These are phyloP conservation scores for Pterothamnion heteromorphum DNA, from an alignment of 31 red algal species.

Conservation along the genomic window DNA sequence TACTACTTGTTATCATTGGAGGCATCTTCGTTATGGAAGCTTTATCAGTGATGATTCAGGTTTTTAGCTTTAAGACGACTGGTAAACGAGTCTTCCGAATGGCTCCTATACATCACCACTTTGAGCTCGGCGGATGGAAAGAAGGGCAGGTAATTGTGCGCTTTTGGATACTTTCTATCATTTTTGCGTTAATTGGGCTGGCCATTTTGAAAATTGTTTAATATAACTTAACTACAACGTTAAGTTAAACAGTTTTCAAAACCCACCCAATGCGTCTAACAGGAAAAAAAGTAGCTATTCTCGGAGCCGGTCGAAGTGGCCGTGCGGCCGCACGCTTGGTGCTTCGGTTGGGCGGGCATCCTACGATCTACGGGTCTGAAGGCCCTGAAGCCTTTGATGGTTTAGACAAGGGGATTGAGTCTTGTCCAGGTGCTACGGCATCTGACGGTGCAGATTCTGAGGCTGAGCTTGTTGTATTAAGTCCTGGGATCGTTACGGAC, in stretches of 20 bases:
- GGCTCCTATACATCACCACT: slow-evolving; percentile 41
- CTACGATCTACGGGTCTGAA: not conserved
- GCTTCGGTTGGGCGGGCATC: not conserved
- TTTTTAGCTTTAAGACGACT: not conserved
- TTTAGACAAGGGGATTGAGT: not conserved
- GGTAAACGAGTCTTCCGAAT: not conserved
- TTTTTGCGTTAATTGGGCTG: not conserved
- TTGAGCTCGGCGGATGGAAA: not conserved
- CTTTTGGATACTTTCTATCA: slow-evolving; percentile 34
- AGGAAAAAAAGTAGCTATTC: slow-evolving; percentile 7
- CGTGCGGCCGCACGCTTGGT: not conserved
- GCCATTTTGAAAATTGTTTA: not conserved
- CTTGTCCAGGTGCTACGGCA: not conserved
- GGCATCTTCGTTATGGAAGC: slow-evolving; percentile 11
- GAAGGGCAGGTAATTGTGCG: slow-evolving; percentile 6
- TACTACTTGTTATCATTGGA: slow-evolving; percentile 22
- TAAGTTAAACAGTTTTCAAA: not conserved
- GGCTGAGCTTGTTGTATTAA: not conserved
- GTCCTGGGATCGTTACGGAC: slow-evolving; percentile 17
- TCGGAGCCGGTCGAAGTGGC: slow-evolving; percentile 10
- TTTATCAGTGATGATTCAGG: slow-evolving; percentile 1
- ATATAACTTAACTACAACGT: not conserved
- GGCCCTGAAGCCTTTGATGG: not conserved
- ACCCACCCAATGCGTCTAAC: not conserved
- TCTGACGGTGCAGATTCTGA: not conserved